These are phyloP conservation scores for Zygoascus hellenicus DNA, from an alignment of 1,139 yeast species.

Conservation along the genomic window DNA sequence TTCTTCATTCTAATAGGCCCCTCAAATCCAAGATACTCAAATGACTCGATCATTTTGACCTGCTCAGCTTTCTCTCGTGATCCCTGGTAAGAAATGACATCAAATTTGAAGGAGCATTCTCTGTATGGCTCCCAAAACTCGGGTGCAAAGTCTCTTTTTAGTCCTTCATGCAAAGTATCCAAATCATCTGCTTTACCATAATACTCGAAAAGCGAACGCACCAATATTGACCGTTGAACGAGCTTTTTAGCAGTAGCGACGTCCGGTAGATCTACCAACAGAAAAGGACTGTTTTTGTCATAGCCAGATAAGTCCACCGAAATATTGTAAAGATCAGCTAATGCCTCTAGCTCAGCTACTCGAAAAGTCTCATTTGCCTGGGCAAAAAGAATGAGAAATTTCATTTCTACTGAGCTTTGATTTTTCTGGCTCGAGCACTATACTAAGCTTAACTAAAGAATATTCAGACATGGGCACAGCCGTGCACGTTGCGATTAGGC, in stretches of 20 bases:
- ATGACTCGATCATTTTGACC: constrained; percentile 61
- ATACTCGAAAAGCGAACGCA: constrained; percentile 74
- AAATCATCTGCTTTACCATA: constrained; percentile 67
- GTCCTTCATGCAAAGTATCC: constrained; percentile 52
- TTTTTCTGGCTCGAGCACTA: too few relatives aligned
- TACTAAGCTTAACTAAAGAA: too few relatives aligned
- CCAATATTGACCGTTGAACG: constrained; percentile 61
- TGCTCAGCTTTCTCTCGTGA: constrained; percentile 51
- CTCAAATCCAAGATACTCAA: constrained; percentile 60
- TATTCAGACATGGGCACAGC: too few relatives aligned
- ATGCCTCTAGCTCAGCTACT: constrained; percentile 72
- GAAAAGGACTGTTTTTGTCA: constrained; percentile 57
- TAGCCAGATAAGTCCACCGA: constrained; percentile 57
- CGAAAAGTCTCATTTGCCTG: constrained; percentile 80
- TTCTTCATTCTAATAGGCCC: constrained; percentile 76
- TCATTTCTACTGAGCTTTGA: constrained; percentile 23
- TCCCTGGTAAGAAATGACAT: constrained; percentile 70
- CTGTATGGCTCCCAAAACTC: constrained; percentile 22
- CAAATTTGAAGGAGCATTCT: constrained; percentile 59
- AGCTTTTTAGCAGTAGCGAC: constrained; percentile 65
- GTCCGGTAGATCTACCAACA: constrained; percentile 54
- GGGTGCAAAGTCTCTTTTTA: constrained; percentile 36
- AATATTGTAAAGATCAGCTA: constrained; percentile 60
- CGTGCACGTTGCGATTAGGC: too few relatives aligned
- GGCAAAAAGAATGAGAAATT: constrained; percentile 73